Percentiles rank a stretch among this genome's conserved stretches.
These are phyloP conservation scores for Serendipita vermifera DNA, from an alignment of 768 basidiomycete genomes.

Conservation along the genomic window DNA sequence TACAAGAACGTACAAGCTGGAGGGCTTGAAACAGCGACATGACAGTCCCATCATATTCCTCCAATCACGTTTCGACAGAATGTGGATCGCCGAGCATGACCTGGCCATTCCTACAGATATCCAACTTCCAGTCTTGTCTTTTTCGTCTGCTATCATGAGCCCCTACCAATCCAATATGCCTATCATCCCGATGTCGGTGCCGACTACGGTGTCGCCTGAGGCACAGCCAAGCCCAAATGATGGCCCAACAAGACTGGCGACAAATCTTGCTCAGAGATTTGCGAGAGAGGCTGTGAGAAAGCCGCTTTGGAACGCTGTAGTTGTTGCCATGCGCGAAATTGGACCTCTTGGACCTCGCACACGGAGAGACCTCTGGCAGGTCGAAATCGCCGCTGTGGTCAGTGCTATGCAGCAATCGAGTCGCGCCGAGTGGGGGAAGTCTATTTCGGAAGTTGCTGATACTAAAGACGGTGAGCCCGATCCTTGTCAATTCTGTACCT, in stretches of 20 bases:
- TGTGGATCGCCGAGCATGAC: background rate
- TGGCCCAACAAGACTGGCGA: background rate
- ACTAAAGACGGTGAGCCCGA: background rate
- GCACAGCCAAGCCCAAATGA: background rate
- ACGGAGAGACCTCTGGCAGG: background rate
- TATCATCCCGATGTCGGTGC: background rate
- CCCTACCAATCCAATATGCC: no score
- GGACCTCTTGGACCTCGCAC: no score
- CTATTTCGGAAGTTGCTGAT: background rate
- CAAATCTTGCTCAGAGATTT: background rate
- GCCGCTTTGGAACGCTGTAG: background rate
- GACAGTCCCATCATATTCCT: slow-evolving; percentile 1
- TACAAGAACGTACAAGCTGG: no score
- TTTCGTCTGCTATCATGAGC: no score
- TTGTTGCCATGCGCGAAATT: background rate
- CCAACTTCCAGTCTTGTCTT: no score
- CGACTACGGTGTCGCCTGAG: background rate
- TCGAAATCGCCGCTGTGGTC: background rate
- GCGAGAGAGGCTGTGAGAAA: background rate
- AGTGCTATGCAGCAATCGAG: background rate
- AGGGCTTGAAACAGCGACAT: no score
- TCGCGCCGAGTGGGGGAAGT: background rate
- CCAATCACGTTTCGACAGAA: background rate
- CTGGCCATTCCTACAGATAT: background rate
- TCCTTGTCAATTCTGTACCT: no score